Evolutionary conservation across 2,329 filamentous ascomycete genomes (phyloP).

Genomic region (Colletotrichum abscissum): DNA sequence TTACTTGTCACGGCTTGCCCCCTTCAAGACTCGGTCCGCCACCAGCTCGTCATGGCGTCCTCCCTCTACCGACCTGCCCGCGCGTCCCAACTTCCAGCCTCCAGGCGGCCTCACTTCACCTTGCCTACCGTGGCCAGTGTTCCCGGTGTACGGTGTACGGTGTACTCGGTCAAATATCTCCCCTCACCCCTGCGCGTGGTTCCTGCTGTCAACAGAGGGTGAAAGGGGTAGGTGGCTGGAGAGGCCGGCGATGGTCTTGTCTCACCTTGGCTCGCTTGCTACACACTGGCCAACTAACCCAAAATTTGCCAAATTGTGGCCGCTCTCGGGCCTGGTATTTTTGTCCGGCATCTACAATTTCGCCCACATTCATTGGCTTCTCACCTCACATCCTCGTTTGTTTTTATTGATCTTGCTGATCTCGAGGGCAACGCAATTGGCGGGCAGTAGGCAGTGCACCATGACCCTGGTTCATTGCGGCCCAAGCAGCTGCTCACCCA

Average conservation of each 20-base stretch:
- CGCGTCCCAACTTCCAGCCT: background rate
- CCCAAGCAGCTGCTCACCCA: conserved; percentile 27
- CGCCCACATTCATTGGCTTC: conserved; percentile 25
- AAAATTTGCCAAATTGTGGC: conserved; percentile 3
- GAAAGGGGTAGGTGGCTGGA: conserved; percentile 16
- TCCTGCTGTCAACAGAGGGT: background rate
- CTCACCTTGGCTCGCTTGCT: conserved; percentile 26
- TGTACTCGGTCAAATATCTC: conserved; percentile 26
- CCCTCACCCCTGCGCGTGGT: background rate
- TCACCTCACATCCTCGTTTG: conserved; percentile 26
- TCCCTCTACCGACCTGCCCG: background rate
- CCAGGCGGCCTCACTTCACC: conserved; percentile 1
- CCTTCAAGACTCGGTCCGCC: background rate
- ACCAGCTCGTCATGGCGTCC: background rate
- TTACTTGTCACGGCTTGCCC: conserved; percentile 1
- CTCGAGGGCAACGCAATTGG: conserved; percentile 37
- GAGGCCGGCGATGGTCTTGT: conserved; percentile 23
- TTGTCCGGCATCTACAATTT: conserved; percentile 19
- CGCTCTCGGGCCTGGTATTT: conserved; percentile 24
- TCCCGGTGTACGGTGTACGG: conserved; percentile 6
- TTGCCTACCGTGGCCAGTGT: background rate
- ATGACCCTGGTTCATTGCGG: conserved; percentile 23
- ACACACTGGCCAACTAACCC: conserved; percentile 21
- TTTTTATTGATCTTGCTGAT: conserved; percentile 40
- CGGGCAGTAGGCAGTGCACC: conserved; percentile 15